Conservation (phyloP, 2,329 filamentous ascomycete genomes). For the Neospermospora avenae region DNA sequence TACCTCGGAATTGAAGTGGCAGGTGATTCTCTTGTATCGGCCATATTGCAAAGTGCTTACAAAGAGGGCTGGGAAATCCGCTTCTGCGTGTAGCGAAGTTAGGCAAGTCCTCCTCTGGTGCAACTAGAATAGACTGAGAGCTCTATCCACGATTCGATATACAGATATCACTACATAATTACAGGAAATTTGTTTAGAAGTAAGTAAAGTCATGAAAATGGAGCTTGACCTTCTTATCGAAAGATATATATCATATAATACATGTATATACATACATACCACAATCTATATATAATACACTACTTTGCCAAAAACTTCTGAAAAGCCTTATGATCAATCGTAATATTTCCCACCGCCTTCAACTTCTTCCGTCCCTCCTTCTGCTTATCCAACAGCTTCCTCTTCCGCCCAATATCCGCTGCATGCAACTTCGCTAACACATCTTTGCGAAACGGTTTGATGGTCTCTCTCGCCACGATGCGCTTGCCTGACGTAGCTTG, state of each 20-base stretch:
- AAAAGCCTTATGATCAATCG: conserved; percentile 95
- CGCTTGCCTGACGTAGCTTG: conserved; percentile 82
- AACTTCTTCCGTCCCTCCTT: conserved; percentile 92
- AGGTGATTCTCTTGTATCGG: too few relatives aligned
- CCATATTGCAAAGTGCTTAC: too few relatives aligned
- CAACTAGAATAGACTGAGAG: too few relatives aligned
- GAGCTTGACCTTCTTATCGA: background rate
- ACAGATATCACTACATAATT: too few relatives aligned
- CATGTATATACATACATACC: background rate
- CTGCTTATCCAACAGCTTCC: conserved; percentile 92
- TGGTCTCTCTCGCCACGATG: conserved; percentile 86
- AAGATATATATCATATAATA: background rate
- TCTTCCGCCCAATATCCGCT: conserved; percentile 75
- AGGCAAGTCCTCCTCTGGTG: too few relatives aligned
- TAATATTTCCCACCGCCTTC: conserved; percentile 79
- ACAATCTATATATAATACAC: conserved; percentile 9
- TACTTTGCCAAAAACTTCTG: conserved; percentile 88
- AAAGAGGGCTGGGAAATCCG: too few relatives aligned
- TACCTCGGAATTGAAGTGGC: too few relatives aligned
- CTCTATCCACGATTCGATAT: too few relatives aligned
- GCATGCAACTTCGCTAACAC: conserved; percentile 92
- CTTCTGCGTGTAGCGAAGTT: too few relatives aligned
- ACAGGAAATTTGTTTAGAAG: too few relatives aligned
- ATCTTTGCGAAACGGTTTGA: conserved; percentile 96
- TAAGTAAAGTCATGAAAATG: background rate